Percentiles rank a stretch among this genome's conserved stretches.
Conservation (phyloP, 176 grass and related monocot genomes). For the Triticum turgidum region DNA sequence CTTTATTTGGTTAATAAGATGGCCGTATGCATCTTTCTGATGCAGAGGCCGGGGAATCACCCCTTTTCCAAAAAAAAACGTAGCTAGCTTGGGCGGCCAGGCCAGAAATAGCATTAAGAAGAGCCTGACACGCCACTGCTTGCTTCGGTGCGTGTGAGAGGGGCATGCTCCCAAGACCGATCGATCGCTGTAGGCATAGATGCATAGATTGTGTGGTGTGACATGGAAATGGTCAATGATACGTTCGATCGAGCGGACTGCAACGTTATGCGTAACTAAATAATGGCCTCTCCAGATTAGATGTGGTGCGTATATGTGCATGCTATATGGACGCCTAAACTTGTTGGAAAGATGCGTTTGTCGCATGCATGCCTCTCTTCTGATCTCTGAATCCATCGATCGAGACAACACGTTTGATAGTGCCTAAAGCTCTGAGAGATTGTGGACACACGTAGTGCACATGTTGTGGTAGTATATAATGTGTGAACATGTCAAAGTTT, state of each 20-base stretch:
- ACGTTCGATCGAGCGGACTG: neutral
- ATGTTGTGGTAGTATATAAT: neutral
- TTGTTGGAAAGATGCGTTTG: neutral
- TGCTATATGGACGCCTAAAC: neutral
- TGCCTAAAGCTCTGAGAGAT: neutral
- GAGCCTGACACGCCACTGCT: slow-evolving; percentile 33
- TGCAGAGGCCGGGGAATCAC: too few species aligned
- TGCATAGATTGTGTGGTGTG: slow-evolving; percentile 3
- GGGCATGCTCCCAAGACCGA: slow-evolving; percentile 21
- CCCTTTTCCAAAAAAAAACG: too few species aligned
- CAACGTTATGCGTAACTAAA: neutral
- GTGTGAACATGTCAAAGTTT: neutral
- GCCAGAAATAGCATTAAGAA: neutral
- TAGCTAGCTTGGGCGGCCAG: neutral
- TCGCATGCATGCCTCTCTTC: neutral
- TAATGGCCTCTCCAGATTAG: neutral
- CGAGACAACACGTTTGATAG: neutral
- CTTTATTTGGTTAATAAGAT: too few species aligned
- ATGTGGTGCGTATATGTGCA: neutral
- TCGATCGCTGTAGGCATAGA: neutral
- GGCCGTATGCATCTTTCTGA: too few species aligned
- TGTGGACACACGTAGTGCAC: neutral
- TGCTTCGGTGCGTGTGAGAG: slow-evolving; percentile 28
- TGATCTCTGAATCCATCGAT: slow-evolving; percentile 5
- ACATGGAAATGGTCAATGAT: slow-evolving; percentile 11